Conservation (phyloP, 208 protist genomes). For the Crithidia sp. region DNA sequence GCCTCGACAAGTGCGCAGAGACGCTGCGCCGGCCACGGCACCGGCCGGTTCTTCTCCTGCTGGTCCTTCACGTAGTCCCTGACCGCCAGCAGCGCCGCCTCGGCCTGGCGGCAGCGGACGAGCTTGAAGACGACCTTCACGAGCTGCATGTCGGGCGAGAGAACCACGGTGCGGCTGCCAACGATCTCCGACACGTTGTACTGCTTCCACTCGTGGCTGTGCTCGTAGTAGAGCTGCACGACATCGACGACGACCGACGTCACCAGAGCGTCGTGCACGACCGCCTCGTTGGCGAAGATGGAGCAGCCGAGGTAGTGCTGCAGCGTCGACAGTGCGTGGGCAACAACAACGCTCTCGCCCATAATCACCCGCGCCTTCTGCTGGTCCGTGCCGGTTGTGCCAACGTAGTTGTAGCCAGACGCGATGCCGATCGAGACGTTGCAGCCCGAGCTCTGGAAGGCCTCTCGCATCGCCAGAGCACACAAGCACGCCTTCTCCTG, state of each 20-base stretch:
- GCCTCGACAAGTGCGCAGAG: slow-evolving; percentile 27
- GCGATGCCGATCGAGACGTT: slow-evolving; percentile 49
- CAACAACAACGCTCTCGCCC: slow-evolving; percentile 46
- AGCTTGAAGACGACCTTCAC: slow-evolving; percentile 48
- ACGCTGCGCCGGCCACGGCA: slow-evolving; percentile 44
- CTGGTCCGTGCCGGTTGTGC: slow-evolving; percentile 62
- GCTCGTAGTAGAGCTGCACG: slow-evolving; percentile 39
- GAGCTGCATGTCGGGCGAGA: slow-evolving; percentile 29
- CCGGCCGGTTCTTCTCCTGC: not conserved
- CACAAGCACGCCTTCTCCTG: slow-evolving; percentile 62
- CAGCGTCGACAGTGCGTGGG: slow-evolving; percentile 35
- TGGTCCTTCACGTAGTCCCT: slow-evolving; percentile 22
- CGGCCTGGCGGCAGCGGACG: slow-evolving; percentile 42
- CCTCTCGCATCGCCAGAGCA: slow-evolving; percentile 52
- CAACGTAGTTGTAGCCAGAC: slow-evolving; percentile 45
- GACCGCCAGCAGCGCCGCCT: slow-evolving; percentile 33
- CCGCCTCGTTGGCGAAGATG: slow-evolving; percentile 51
- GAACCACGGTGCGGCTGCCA: slow-evolving; percentile 10
- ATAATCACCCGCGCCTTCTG: slow-evolving; percentile 59
- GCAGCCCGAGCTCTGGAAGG: slow-evolving; percentile 31
- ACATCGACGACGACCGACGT: slow-evolving; percentile 54
- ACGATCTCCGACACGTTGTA: slow-evolving; percentile 49
- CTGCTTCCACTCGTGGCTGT: slow-evolving; percentile 30
- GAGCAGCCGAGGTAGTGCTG: slow-evolving; percentile 34
- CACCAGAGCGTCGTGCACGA: slow-evolving; percentile 40